These are phyloP conservation scores for Laburnicola sp. DNA, from an alignment of 2,329 filamentous ascomycete genomes.

Conservation along the genomic window DNA sequence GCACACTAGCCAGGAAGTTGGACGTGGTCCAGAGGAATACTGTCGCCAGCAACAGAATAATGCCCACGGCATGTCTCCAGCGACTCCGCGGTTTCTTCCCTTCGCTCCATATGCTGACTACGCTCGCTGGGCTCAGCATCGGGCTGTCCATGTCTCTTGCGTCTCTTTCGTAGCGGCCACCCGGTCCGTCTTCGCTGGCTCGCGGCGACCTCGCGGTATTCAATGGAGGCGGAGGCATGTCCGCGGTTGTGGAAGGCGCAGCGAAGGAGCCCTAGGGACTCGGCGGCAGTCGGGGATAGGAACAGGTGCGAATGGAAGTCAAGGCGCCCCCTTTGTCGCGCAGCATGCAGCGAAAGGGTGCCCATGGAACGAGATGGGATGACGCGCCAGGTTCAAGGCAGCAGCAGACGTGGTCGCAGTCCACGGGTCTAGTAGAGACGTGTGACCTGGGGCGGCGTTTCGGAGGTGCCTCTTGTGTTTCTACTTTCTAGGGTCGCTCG, in stretches of 20 bases:
- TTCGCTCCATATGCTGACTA: constrained; percentile 38
- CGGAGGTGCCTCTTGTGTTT: constrained; percentile 3
- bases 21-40: constrained; percentile 91
- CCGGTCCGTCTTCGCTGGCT: constrained; percentile 30
- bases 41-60: constrained; percentile 75
- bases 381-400: constrained; percentile 7
- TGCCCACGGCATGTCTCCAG: constrained; percentile 72
- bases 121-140: constrained; percentile 35
- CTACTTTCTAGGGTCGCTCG: constrained; percentile 4
- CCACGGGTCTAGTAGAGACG: too few species aligned
- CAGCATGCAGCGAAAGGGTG: constrained; percentile 27
- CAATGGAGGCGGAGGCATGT: constrained; percentile 11
- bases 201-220: constrained; percentile 17
- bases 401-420: constrained; percentile 8
- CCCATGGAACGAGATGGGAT: constrained; percentile 25
- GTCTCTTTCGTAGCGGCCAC: constrained; percentile 26
- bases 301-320: constrained; percentile 19
- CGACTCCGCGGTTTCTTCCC: constrained; percentile 30
- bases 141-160: constrained; percentile 33
- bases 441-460: constrained; percentile 7
- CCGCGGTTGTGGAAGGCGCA: neutral
- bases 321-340: constrained; percentile 28
- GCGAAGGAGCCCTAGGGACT: constrained; percentile 27
- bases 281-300: constrained; percentile 23
- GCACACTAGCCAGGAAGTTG: constrained; percentile 89